Conservation (phyloP, 805 yeast species). For the Saccharomycopsis malanga region DNA sequence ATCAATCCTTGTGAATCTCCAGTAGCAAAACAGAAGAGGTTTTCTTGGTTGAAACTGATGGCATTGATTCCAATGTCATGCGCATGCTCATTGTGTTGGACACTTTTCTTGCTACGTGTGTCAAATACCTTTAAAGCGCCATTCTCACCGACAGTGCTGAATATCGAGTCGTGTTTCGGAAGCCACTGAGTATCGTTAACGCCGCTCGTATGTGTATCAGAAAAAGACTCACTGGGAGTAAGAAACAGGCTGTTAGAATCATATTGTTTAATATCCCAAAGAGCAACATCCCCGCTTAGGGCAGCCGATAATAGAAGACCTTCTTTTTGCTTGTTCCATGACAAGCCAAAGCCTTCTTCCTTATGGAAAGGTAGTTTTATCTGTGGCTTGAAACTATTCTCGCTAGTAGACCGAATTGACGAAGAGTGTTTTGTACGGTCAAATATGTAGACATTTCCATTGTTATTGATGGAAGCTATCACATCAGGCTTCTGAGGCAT, state of each 20-base stretch:
- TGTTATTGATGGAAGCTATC: slow-evolving; percentile 60
- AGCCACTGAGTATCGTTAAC: slow-evolving; percentile 72
- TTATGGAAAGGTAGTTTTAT: slow-evolving; percentile 38
- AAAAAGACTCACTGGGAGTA: slow-evolving; percentile 23
- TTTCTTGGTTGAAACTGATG: slow-evolving; percentile 51
- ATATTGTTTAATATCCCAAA: slow-evolving; percentile 59
- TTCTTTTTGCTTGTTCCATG: slow-evolving; percentile 63
- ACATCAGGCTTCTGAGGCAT: slow-evolving; percentile 87
- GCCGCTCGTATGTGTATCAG: slow-evolving; percentile 37
- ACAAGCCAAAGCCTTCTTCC: slow-evolving; percentile 60
- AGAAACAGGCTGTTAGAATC: slow-evolving; percentile 27
- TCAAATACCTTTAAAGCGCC: slow-evolving; percentile 47
- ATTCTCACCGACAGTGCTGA: slow-evolving; percentile 65
- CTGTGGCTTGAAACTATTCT: slow-evolving; percentile 40
- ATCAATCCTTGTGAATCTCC: slow-evolving; percentile 58
- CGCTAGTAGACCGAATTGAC: slow-evolving; percentile 26
- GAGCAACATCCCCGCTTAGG: slow-evolving; percentile 52
- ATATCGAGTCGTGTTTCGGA: slow-evolving; percentile 50
- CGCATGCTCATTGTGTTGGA: neutral
- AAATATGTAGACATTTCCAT: slow-evolving; percentile 59
- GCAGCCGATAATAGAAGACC: slow-evolving; percentile 57
- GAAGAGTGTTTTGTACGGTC: slow-evolving; percentile 71
- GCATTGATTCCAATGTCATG: slow-evolving; percentile 36
- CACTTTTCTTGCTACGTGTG: slow-evolving; percentile 31
- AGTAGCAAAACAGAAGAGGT: slow-evolving; percentile 52